Percentiles rank a stretch among this genome's conserved stretches.
Conservation (phyloP, 768 basidiomycete species). For the Mycena rebaudengoi region DNA sequence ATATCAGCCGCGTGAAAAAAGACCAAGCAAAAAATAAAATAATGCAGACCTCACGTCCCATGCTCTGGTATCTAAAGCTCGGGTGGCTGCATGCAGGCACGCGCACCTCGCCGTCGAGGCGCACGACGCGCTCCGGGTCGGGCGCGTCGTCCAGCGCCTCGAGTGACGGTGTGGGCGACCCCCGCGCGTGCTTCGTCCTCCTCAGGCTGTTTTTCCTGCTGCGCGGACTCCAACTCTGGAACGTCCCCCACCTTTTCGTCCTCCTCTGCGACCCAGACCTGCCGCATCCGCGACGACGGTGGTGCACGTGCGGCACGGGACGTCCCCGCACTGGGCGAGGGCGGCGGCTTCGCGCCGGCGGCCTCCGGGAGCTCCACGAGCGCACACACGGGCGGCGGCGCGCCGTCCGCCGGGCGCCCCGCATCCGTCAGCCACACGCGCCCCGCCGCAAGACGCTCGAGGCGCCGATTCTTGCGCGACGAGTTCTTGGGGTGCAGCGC, state of each 20-base stretch:
- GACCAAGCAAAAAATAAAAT: background rate
- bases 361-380: constrained; percentile 12
- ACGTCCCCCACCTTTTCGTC: background rate
- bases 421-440: constrained; percentile 18
- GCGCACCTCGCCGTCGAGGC: constrained; percentile 26
- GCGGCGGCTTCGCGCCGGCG: background rate
- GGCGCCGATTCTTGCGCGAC: constrained; percentile 4
- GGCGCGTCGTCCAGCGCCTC: constrained; percentile 10
- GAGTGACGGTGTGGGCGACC: constrained; percentile 20
- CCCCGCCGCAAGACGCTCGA: constrained; percentile 7
- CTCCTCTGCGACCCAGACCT: background rate
- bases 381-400: background rate
- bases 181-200: background rate
- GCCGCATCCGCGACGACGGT: constrained; percentile 13
- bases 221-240: background rate
- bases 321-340: background rate
- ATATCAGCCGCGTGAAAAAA: background rate
- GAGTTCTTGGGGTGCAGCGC: constrained; percentile 10
- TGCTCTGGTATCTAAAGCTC: constrained; percentile 20
- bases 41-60: constrained; percentile 21
- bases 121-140: constrained; percentile 14
- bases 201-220: background rate
- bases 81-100: constrained; percentile 23
- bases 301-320: background rate
- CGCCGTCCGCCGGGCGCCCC: constrained; percentile 15